Evolutionary conservation across 345 rosid species (phyloP).

Genomic region (Murraya koenigii): DNA sequence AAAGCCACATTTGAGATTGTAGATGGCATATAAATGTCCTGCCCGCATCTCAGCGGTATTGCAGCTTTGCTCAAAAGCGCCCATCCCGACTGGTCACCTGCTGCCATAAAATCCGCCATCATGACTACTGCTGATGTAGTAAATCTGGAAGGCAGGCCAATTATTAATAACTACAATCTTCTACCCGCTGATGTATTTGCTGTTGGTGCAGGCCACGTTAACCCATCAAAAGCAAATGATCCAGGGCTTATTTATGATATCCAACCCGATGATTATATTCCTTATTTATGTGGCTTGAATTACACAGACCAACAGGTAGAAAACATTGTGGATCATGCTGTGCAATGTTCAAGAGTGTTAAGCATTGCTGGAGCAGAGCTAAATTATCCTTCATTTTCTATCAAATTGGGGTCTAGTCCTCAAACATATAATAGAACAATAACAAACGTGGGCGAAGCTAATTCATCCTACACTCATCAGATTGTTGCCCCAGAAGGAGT

Average conservation of each 20-base stretch:
- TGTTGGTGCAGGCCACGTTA: neutral
- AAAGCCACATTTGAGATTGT: slow-evolving; percentile 35
- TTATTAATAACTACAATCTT: slow-evolving; percentile 27
- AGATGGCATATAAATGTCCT: slow-evolving; percentile 56
- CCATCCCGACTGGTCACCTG: no score
- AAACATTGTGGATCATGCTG: no score
- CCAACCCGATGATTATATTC: no score
- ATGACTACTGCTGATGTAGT: slow-evolving; percentile 36
- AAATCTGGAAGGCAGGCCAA: slow-evolving; percentile 33
- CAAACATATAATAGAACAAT: slow-evolving; percentile 32
- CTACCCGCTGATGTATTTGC: slow-evolving; percentile 39
- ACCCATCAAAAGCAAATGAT: no score
- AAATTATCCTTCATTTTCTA: slow-evolving; percentile 39
- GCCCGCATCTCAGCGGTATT: slow-evolving; percentile 54
- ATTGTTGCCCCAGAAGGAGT: slow-evolving; percentile 24
- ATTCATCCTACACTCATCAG: slow-evolving; percentile 24
- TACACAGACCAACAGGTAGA: no score
- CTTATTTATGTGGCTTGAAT: no score
- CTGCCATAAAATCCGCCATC: slow-evolving; percentile 35
- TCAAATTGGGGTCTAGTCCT: slow-evolving; percentile 6
- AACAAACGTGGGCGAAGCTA: slow-evolving; percentile 40
- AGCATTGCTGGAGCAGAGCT: slow-evolving; percentile 32
- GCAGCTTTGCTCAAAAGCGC: no score
- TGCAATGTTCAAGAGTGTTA: no score
- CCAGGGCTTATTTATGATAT: no score